Conservation (phyloP, 257 asterid genomes). For the Nicotiana benthamiana region DNA sequence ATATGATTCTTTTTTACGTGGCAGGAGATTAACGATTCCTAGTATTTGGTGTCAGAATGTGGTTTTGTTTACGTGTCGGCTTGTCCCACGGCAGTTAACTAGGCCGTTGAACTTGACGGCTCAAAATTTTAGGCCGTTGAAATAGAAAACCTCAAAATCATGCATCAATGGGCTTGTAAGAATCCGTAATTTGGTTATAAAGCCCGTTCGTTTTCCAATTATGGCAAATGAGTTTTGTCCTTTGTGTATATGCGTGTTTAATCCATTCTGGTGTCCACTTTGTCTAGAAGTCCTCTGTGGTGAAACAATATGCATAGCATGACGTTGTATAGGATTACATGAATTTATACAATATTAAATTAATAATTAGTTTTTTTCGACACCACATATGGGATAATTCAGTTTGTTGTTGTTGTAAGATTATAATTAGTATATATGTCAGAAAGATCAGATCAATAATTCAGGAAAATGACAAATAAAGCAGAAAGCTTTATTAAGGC, state of each 20-base stretch:
- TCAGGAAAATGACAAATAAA: too few species aligned
- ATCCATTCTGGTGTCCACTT: background rate
- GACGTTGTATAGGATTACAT: background rate
- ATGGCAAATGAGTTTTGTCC: background rate
- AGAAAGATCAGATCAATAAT: too few species aligned
- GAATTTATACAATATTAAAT: background rate
- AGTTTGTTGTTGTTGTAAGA: too few species aligned
- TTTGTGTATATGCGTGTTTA: background rate
- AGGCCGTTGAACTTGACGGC: background rate
- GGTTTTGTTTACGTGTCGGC: conserved; percentile 8
- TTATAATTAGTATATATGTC: too few species aligned
- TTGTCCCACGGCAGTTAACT: conserved; percentile 6
- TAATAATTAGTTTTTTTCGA: too few species aligned
- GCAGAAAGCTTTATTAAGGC: too few species aligned
- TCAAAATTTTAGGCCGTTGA: background rate
- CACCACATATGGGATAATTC: too few species aligned
- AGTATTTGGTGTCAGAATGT: background rate
- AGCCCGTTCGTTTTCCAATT: background rate
- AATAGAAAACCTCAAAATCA: background rate
- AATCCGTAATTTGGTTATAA: background rate
- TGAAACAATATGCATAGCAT: background rate
- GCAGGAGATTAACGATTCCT: conserved; percentile 6
- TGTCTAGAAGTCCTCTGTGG: background rate
- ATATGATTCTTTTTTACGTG: conserved; percentile 8
- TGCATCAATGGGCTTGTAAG: background rate